A percentile compares a stretch with the other conserved stretches of the same genome.
Evolutionary conservation across 129 eudicot genomes (phyloP).

Genomic region (Helianthus annuus): DNA sequence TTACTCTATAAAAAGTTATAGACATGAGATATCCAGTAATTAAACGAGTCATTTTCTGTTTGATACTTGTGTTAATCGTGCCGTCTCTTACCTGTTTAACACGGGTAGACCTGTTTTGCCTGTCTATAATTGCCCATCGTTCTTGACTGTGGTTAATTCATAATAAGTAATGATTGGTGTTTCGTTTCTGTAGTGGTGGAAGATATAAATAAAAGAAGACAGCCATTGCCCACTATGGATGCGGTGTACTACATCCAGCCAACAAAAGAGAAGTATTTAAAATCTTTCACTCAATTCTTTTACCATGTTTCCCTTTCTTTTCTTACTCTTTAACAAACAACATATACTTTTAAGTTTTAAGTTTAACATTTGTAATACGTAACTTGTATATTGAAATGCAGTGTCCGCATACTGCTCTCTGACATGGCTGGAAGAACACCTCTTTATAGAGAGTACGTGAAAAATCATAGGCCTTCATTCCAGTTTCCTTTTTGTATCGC

Average conservation of each 20-base stretch:
- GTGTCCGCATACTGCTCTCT: constrained; percentile 66
- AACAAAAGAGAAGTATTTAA: constrained; percentile 78
- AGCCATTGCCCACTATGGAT: constrained; percentile 90
- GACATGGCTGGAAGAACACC: constrained; percentile 93
- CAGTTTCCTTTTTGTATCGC: not conserved
- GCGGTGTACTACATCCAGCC: constrained; percentile 97
- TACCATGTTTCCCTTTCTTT: constrained; percentile 6
- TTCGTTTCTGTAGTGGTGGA: constrained; percentile 78
- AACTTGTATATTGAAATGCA: constrained; percentile 41
- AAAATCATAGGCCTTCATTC: not conserved
- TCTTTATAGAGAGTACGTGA: constrained; percentile 78
- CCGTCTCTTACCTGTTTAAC: no score
- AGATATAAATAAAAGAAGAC: constrained; percentile 90
- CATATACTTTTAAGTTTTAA: constrained; percentile 1
- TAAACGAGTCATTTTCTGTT: no score
- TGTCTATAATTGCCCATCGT: not conserved
- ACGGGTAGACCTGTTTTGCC: no score
- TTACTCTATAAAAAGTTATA: no score
- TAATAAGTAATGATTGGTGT: constrained; percentile 10
- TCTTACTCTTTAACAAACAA: not conserved
- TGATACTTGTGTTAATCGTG: no score
- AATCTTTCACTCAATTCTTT: constrained; percentile 1
- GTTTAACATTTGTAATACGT: not conserved
- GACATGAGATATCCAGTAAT: no score
- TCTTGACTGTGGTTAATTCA: not conserved